These are phyloP conservation scores for Tuber borchii DNA, from an alignment of 495 filamentous ascomycete species.

Conservation along the genomic window DNA sequence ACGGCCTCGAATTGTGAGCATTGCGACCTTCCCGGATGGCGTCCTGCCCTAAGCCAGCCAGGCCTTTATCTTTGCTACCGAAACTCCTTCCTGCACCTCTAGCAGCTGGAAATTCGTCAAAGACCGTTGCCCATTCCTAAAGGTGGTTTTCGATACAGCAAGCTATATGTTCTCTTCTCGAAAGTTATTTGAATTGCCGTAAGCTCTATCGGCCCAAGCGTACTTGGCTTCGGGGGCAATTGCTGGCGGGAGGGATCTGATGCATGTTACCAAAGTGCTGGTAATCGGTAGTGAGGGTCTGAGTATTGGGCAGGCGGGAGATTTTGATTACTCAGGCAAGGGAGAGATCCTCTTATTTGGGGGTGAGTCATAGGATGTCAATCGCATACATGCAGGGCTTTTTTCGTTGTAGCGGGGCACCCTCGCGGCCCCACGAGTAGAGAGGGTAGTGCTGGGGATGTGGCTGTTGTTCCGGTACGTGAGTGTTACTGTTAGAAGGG, in stretches of 20 bases:
- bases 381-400: slow-evolving; percentile 26
- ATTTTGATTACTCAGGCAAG: slow-evolving; percentile 96
- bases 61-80: slow-evolving; percentile 32
- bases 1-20: slow-evolving; percentile 34
- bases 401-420: too few species aligned
- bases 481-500: too few species aligned
- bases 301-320: slow-evolving; percentile 95
- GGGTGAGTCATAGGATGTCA: slow-evolving; percentile 28
- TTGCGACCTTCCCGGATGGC: slow-evolving; percentile 24
- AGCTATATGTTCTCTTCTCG: slow-evolving; percentile 38
- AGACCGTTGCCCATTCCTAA: slow-evolving; percentile 13
- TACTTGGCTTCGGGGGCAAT: slow-evolving; percentile 83
- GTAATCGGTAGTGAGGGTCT: slow-evolving; percentile 93
- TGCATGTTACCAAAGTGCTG: slow-evolving; percentile 95
- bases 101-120: neutral
- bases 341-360: slow-evolving; percentile 25
- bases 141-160: slow-evolving; percentile 39
- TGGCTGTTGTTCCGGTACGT: too few species aligned
- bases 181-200: slow-evolving; percentile 48
- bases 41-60: slow-evolving; percentile 30
- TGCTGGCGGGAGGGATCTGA: slow-evolving; percentile 60
- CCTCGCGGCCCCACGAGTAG: too few species aligned
- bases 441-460: too few species aligned
- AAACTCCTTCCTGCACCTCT: slow-evolving; percentile 33
- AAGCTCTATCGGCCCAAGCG: slow-evolving; percentile 74